Conservation (phyloP, 2,329 filamentous ascomycete species). For the Chalaropsis ovoidea region DNA sequence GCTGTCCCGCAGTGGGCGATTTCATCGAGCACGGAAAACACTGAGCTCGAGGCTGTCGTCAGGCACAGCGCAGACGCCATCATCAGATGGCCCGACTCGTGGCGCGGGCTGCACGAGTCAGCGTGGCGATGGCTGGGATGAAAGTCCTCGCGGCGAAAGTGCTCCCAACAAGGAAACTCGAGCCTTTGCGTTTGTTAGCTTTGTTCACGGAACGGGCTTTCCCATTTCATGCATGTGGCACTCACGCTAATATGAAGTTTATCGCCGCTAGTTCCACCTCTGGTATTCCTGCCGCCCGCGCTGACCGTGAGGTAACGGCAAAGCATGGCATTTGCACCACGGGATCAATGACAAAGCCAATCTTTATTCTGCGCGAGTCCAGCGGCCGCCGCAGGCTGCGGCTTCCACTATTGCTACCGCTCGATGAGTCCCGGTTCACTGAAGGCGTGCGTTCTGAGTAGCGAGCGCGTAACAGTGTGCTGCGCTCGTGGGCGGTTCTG, state of each 20-base stretch:
- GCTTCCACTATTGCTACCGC: background rate
- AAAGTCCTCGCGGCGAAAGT: constrained; percentile 23
- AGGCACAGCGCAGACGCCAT: constrained; percentile 24
- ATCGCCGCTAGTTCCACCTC: constrained; percentile 20
- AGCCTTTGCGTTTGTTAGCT: constrained; percentile 17
- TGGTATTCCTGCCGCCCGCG: constrained; percentile 13
- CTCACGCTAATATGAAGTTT: constrained; percentile 25
- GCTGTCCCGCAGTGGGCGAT: constrained; percentile 16
- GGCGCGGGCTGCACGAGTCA: background rate
- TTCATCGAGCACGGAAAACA: constrained; percentile 22
- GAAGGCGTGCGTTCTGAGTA: constrained; percentile 20
- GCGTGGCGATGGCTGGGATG: background rate
- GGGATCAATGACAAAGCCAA: constrained; percentile 18
- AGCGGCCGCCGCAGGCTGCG: constrained; percentile 1
- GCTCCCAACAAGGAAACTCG: constrained; percentile 21
- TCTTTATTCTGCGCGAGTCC: constrained; percentile 13
- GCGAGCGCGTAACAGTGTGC: constrained; percentile 4
- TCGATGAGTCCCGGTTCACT: constrained; percentile 12
- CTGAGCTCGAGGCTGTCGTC: constrained; percentile 10
- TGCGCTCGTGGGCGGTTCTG: constrained; percentile 5
- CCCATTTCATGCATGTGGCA: background rate
- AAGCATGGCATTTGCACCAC: constrained; percentile 23
- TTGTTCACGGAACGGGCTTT: background rate
- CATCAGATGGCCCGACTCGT: constrained; percentile 23
- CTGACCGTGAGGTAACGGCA: constrained; percentile 12